Conservation (phyloP, 257 asterid genomes). For the Asclepias syriaca region DNA sequence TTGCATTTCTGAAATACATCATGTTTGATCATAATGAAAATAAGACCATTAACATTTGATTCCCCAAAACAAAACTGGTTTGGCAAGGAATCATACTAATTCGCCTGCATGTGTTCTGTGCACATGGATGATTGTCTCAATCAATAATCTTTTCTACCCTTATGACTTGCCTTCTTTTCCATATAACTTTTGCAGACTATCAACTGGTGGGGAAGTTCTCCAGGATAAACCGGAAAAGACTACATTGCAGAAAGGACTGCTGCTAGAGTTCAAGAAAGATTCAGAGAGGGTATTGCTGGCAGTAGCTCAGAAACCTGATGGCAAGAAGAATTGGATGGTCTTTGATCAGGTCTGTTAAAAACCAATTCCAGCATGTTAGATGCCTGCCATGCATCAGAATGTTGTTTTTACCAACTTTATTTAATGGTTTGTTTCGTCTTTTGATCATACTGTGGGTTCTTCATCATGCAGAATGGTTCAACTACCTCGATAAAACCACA, state of each 20-base stretch:
- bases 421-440: conserved; percentile 15
- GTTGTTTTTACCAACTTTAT: conserved; percentile 13
- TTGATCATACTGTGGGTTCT: conserved; percentile 19
- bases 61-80: neutral
- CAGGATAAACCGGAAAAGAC: conserved; percentile 49
- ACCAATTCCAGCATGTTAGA: conserved; percentile 28
- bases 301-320: conserved; percentile 88
- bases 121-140: neutral
- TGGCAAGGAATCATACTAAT: neutral
- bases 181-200: conserved; percentile 37
- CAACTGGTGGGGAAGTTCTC: conserved; percentile 50
- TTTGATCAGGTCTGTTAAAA: conserved; percentile 72
- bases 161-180: conserved; percentile 4
- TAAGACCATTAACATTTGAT: neutral
- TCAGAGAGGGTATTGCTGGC: conserved; percentile 74
- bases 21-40: no score
- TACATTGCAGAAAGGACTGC: conserved; percentile 60
- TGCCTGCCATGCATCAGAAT: conserved; percentile 30
- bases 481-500: conserved; percentile 84
- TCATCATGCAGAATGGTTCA: conserved; percentile 66
- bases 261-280: conserved; percentile 92
- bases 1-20: neutral
- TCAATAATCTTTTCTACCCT: neutral
- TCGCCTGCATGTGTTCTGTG: neutral
- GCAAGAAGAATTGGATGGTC: conserved; percentile 97